phyloP scores from a whole-genome alignment of 352 stramenopile genomes.

The Globisporangium takayamanum region DNA sequence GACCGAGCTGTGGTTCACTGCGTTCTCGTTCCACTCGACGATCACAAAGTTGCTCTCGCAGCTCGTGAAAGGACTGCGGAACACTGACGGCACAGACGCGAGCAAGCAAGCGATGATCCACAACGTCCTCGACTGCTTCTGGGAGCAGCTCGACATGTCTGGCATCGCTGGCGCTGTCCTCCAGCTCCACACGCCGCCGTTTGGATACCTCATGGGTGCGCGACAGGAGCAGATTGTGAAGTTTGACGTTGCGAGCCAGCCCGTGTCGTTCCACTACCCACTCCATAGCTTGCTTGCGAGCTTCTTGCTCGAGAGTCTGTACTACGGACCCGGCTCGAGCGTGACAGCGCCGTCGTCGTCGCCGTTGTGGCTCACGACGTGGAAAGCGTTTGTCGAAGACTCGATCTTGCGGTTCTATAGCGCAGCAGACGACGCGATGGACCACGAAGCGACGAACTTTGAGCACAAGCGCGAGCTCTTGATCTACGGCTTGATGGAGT shows the following conservation, averaged over 20 bases:
- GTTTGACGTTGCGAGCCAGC: conserved; percentile 63
- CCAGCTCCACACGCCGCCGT: conserved; percentile 51
- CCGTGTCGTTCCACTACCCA: conserved; percentile 88
- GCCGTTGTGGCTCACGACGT: conserved; percentile 38
- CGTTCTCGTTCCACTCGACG: conserved; percentile 87
- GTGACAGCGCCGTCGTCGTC: conserved; percentile 9
- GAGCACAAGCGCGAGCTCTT: conserved; percentile 51
- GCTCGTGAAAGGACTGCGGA: conserved; percentile 55
- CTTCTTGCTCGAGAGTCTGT: conserved; percentile 75
- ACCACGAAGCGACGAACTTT: conserved; percentile 15
- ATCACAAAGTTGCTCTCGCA: conserved; percentile 59
- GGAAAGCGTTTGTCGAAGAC: conserved; percentile 38
- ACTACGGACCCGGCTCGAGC: conserved; percentile 33
- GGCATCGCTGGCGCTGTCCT: conserved; percentile 37
- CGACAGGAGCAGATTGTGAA: conserved; percentile 54
- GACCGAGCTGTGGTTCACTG: conserved; percentile 89
- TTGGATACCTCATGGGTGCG: conserved; percentile 51
- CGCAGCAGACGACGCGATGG: conserved; percentile 21
- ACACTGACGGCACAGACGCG: conserved; percentile 33
- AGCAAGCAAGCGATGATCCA: conserved; percentile 53
- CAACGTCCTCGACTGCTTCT: conserved; percentile 71
- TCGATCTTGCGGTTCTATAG: conserved; percentile 31
- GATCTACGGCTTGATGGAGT: conserved; percentile 73
- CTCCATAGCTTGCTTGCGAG: conserved; percentile 80
- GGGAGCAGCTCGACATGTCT: conserved; percentile 52